These are phyloP conservation scores for Ilyonectria sp. DNA, from an alignment of 2,329 filamentous ascomycete genomes.

Conservation along the genomic window DNA sequence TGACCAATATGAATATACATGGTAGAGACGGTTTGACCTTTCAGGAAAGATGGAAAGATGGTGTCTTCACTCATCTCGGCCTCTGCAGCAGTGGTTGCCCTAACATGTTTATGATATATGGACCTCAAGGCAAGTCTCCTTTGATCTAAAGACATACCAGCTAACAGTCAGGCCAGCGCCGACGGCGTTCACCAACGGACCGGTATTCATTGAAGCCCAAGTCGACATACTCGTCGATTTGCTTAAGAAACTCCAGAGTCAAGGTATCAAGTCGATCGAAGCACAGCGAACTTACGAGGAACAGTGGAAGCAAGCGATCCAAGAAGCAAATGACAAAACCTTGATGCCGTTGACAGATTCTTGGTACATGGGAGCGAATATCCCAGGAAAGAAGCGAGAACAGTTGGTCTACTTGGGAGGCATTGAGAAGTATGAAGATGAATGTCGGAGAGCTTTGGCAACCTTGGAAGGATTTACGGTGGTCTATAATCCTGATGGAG, in stretches of 20 bases:
- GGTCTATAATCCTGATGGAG: not conserved
- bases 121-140: slow-evolving; percentile 36
- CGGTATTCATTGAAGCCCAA: slow-evolving; percentile 41
- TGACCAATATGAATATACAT: slow-evolving; percentile 41
- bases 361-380: slow-evolving; percentile 34
- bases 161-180: slow-evolving; percentile 25
- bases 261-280: slow-evolving; percentile 28
- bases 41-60: slow-evolving; percentile 34
- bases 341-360: slow-evolving; percentile 24
- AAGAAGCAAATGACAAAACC: slow-evolving; percentile 23
- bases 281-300: slow-evolving; percentile 16
- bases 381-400: slow-evolving; percentile 28
- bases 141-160: not conserved
- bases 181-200: slow-evolving; percentile 37
- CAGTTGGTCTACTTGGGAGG: slow-evolving; percentile 27
- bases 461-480: slow-evolving; percentile 19
- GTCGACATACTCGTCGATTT: slow-evolving; percentile 38
- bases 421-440: slow-evolving; percentile 20
- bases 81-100: slow-evolving; percentile 41
- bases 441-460: slow-evolving; percentile 16
- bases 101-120: slow-evolving; percentile 46
- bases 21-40: slow-evolving; percentile 34
- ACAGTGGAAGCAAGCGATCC: slow-evolving; percentile 25
- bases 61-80: slow-evolving; percentile 42
- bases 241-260: slow-evolving; percentile 28